Percentiles rank a stretch among this genome's conserved stretches.
Evolutionary conservation across 1,139 yeast genomes (phyloP).

Genomic region (Yamadazyma aaseri): DNA sequence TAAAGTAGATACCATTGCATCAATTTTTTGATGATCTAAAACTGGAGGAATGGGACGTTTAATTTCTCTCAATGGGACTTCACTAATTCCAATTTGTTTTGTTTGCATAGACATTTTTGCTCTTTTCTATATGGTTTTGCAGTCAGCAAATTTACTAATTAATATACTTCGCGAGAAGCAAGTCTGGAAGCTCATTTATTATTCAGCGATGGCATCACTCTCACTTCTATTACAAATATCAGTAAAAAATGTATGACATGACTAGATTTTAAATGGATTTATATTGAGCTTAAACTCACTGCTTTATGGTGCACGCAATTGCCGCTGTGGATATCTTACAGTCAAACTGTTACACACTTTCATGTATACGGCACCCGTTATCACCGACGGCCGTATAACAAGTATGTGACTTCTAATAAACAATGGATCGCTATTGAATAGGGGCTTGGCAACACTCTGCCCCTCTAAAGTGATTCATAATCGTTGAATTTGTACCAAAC

Average conservation of each 20-base stretch:
- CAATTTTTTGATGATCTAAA: constrained; percentile 66
- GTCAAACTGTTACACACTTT: no score
- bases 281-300: neutral
- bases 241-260: neutral
- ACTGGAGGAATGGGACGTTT: constrained; percentile 84
- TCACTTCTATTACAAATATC: no score
- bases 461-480: no score
- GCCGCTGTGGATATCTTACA: no score
- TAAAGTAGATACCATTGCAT: constrained; percentile 75
- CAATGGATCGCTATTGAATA: no score
- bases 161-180: neutral
- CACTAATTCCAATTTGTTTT: constrained; percentile 42
- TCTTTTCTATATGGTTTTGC: neutral
- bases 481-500: no score
- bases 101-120: constrained; percentile 38
- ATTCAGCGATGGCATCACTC: constrained; percentile 1
- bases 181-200: constrained; percentile 1
- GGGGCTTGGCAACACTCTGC: no score
- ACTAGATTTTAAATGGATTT: neutral
- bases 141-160: constrained; percentile 1
- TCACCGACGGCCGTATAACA: no score
- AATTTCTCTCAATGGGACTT: constrained; percentile 63
- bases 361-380: no score
- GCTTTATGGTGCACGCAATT: neutral
- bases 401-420: no score